Evolutionary conservation across 163 green algal genomes (phyloP).

Genomic region (Chlorella variabilis): DNA sequence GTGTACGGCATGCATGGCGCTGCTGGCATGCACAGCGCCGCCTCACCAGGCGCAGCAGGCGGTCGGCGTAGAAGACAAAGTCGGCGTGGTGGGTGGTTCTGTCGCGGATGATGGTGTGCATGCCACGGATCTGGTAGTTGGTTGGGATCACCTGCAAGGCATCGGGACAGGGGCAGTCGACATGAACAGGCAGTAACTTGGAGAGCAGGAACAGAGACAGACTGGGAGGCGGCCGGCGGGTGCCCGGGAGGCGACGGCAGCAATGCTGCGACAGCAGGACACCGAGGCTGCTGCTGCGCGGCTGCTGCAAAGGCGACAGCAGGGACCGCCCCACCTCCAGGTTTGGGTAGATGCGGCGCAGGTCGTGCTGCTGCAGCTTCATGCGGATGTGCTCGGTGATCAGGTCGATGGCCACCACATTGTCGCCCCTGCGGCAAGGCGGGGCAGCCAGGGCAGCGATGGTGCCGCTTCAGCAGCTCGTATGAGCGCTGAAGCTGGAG

Average conservation of each 20-base stretch:
- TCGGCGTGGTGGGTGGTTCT: slow-evolving; percentile 80
- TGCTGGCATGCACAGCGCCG: not conserved
- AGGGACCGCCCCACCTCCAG: slow-evolving; percentile 64
- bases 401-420: slow-evolving; percentile 96
- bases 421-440: slow-evolving; percentile 53
- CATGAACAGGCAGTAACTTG: too few relatives aligned
- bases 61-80: slow-evolving; percentile 98
- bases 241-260: too few relatives aligned
- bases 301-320: not conserved
- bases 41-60: slow-evolving; percentile 85
- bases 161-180: not conserved
- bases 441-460: not conserved
- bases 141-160: slow-evolving; percentile 41
- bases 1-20: too few relatives aligned
- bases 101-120: slow-evolving; percentile 99
- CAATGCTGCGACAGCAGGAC: not conserved
- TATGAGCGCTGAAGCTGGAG: not conserved
- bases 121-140: slow-evolving; percentile 84
- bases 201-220: too few relatives aligned
- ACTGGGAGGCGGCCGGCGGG: too few relatives aligned
- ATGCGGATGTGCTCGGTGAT: slow-evolving; percentile 96
- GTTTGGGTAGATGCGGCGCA: slow-evolving; percentile 93
- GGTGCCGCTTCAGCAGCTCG: not conserved
- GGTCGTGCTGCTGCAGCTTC: slow-evolving; percentile 94
- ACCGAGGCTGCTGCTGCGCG: slow-evolving; percentile 74